phyloP scores from a whole-genome alignment of 139 green algal genomes.

The Micractinium sp. region DNA sequence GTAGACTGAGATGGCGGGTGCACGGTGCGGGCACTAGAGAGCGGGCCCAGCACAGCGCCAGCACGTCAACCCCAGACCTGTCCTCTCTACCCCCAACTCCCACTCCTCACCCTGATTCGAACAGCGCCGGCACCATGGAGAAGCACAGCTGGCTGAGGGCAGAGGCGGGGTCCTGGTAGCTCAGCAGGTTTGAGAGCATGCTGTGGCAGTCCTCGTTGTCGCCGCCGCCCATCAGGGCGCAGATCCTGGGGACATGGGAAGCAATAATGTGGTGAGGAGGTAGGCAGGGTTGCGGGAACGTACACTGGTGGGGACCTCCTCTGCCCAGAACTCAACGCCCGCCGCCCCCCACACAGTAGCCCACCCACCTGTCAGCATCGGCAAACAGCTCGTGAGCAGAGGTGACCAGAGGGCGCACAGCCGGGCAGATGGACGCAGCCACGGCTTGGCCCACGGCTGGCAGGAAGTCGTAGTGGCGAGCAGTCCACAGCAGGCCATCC shows the following conservation, averaged over 20 bases:
- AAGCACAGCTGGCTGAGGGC: background rate
- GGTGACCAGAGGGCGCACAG: background rate
- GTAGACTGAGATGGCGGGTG: background rate
- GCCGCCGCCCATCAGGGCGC: background rate
- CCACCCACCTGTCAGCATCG: background rate
- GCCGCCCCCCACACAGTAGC: too few relatives aligned
- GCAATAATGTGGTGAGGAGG: background rate
- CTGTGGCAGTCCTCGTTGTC: background rate
- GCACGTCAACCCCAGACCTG: background rate
- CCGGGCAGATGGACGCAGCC: background rate
- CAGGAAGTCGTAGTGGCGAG: slow-evolving; percentile 17
- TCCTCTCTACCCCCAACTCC: background rate
- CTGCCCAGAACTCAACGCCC: too few relatives aligned
- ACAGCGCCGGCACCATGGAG: background rate
- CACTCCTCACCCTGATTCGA: background rate
- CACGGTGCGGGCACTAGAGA: background rate
- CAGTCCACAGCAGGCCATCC: slow-evolving; percentile 14
- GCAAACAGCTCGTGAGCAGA: background rate
- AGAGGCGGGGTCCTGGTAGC: background rate
- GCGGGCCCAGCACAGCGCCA: background rate
- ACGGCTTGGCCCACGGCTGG: background rate
- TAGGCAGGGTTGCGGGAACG: background rate
- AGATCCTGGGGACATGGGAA: background rate
- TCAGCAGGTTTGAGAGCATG: too few relatives aligned
- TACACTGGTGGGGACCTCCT: too few relatives aligned